These are phyloP conservation scores for Pseudogymnoascus sp. DNA, from an alignment of 2,329 filamentous ascomycete species.

Conservation along the genomic window DNA sequence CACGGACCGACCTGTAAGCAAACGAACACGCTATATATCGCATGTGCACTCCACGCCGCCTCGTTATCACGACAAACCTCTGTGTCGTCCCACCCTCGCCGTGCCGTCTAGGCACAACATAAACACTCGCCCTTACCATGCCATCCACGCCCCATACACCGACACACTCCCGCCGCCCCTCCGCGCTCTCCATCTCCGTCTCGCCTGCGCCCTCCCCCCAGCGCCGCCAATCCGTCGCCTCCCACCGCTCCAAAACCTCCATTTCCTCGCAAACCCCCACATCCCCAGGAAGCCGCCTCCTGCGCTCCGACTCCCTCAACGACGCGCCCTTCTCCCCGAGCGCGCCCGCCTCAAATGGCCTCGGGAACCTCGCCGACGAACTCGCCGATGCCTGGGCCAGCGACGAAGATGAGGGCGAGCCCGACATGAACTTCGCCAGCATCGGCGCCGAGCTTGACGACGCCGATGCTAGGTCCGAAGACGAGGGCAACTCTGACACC, in stretches of 20 bases:
- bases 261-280: not conserved
- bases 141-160: constrained; percentile 1
- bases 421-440: constrained; percentile 31
- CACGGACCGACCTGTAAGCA: not conserved
- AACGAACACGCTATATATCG: not conserved
- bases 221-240: not conserved
- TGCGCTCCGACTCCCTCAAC: constrained; percentile 21
- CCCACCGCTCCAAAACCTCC: not conserved
- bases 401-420: constrained; percentile 52
- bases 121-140: not conserved
- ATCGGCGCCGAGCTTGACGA: constrained; percentile 13
- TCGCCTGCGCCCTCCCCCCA: not conserved
- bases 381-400: constrained; percentile 65
- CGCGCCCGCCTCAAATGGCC: constrained; percentile 42
- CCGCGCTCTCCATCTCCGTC: not conserved
- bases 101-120: not conserved
- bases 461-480: not conserved
- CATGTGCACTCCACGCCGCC: not conserved
- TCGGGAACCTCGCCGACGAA: constrained; percentile 76
- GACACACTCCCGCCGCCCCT: not conserved
- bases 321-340: constrained; percentile 28
- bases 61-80: constrained; percentile 3
- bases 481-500: not conserved
- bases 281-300: not conserved
- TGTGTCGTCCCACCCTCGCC: not conserved